Evolutionary conservation across 306 rosid species (phyloP), one percentile per base, ranked within the genome.

Genomic region (Neltuma alba): DNA sequence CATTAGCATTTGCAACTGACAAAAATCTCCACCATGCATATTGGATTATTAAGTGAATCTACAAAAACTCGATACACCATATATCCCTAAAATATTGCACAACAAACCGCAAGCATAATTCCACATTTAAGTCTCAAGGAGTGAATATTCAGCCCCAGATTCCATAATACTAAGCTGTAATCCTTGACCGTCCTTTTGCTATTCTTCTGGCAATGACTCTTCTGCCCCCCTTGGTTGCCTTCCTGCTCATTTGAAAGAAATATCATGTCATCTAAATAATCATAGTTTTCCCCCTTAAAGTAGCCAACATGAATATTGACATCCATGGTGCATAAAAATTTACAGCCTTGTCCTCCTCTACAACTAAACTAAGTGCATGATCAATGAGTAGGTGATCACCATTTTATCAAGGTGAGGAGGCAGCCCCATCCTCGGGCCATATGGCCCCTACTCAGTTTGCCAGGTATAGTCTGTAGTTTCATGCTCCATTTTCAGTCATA

Each of bases 121-220:
- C 36, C 64, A n/a, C 50, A n/a, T 65, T 65, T 33, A 36, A 52
- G 44, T 36, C 71, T 80, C 65, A 45, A 44, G 28, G 5, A 60
- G 68, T 68, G 84, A 84, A 76, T 55, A 12, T 45, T 70, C 75
- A 37, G 21, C 16, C 45, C 30, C 45, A 70, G 31, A 40, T 47
- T 65, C 82, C 64, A 41, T 31, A 62, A 78, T 34, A 41, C 77
- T 89, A 88, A 60, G 97, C 92, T 6, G 97, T 89, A 70, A 91
- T 83, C 79, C 92, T 88, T 47, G 83, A 76, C 50, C 95, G 83
- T 41, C 95, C 92, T 50, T 91, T 88, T 0, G 92, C 95, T 71
- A 91, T 89, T 76, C 95, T 88, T 78, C 89, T 85, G 74, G 92
- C 89, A 68, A 91, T 91, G n/a, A 91, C 92, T 80, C 83, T 88